phyloP scores from a whole-genome alignment of 495 filamentous ascomycete species.

The Xylaria castorea region DNA sequence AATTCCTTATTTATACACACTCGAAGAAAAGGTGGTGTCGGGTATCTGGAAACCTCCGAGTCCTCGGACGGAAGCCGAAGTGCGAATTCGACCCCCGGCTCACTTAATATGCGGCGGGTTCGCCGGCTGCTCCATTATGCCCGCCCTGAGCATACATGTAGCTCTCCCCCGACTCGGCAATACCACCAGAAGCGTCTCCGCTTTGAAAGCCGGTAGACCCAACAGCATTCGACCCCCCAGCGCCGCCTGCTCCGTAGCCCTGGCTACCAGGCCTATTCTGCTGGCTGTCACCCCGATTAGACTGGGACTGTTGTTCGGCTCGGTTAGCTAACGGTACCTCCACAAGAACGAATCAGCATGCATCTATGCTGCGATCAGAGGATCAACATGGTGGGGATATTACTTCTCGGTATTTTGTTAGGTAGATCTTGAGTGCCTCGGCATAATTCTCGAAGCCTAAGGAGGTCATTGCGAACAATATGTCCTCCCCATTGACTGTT shows the following conservation, averaged over 20 bases:
- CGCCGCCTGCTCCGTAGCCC: conserved; percentile 64
- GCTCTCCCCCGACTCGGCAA: conserved; percentile 68
- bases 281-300: conserved; percentile 73
- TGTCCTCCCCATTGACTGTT: conserved; percentile 98
- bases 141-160: conserved; percentile 69
- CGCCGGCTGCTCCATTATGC: conserved; percentile 72
- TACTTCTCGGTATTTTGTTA: conserved; percentile 98
- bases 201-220: conserved; percentile 58
- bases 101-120: conserved; percentile 33
- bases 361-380: conserved; percentile 8
- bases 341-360: neutral
- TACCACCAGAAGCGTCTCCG: conserved; percentile 63
- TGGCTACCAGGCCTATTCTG: conserved; percentile 74
- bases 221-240: conserved; percentile 53
- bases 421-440: conserved; percentile 96
- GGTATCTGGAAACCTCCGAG: conserved; percentile 7
- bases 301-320: conserved; percentile 67
- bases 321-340: conserved; percentile 40
- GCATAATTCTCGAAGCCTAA: conserved; percentile 99
- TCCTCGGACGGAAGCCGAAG: conserved; percentile 1
- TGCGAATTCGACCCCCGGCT: neutral
- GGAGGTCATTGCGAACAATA: conserved; percentile 98
- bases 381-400: conserved; percentile 48
- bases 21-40: conserved; percentile 16
- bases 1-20: conserved; percentile 30